phyloP scores from a whole-genome alignment of 2,329 filamentous ascomycete species.

The Cercospora sp. region DNA sequence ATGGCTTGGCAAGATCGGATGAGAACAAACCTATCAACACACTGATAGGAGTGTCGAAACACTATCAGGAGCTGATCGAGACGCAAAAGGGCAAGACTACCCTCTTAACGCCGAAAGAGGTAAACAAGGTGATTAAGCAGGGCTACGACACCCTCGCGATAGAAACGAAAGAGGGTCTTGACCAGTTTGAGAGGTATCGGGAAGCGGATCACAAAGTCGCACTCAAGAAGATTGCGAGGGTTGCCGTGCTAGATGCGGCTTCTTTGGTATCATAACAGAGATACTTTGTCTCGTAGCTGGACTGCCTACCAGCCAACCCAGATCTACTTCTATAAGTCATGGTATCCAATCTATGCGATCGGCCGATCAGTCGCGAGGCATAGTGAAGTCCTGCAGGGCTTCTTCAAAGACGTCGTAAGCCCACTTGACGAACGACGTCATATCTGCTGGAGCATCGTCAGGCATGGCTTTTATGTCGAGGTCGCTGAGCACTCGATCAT shows the following conservation, averaged over 20 bases:
- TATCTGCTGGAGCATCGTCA: slow-evolving; percentile 31
- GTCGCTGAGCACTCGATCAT: slow-evolving; percentile 44
- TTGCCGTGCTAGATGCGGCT: slow-evolving; percentile 69
- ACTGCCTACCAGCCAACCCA: not conserved
- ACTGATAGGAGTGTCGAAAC: slow-evolving; percentile 75
- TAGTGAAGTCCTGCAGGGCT: slow-evolving; percentile 27
- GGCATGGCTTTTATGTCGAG: slow-evolving; percentile 39
- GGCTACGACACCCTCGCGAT: slow-evolving; percentile 95
- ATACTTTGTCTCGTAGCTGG: not conserved
- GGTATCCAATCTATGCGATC: not conserved
- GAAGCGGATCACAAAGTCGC: slow-evolving; percentile 82
- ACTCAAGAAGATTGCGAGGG: slow-evolving; percentile 83
- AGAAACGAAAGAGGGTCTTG: slow-evolving; percentile 81
- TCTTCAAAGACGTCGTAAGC: slow-evolving; percentile 38
- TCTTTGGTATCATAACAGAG: slow-evolving; percentile 22
- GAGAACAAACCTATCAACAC: slow-evolving; percentile 73
- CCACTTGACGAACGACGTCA: slow-evolving; percentile 44
- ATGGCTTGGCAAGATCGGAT: slow-evolving; percentile 50
- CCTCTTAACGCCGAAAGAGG: slow-evolving; percentile 73
- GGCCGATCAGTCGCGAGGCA: slow-evolving; percentile 6
- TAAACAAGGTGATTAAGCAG: slow-evolving; percentile 89
- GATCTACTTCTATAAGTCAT: not conserved
- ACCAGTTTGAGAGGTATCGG: slow-evolving; percentile 49
- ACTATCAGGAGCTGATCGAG: slow-evolving; percentile 82
- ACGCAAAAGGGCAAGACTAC: slow-evolving; percentile 59